These are phyloP conservation scores for Harringtonia lauricola DNA, from an alignment of 2,329 filamentous ascomycete species.

Conservation along the genomic window DNA sequence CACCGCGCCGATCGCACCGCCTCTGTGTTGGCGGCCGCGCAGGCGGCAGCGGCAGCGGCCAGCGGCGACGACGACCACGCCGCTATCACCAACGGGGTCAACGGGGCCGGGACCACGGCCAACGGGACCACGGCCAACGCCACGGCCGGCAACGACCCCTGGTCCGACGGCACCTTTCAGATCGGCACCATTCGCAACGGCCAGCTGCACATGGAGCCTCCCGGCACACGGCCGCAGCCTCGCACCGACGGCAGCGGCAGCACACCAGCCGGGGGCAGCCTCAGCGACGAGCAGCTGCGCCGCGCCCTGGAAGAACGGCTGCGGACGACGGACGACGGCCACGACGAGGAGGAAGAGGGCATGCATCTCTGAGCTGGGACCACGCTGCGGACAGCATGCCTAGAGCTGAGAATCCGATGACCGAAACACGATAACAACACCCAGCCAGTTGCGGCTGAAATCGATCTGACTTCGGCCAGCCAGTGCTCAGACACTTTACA, in stretches of 20 bases:
- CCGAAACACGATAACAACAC: no score
- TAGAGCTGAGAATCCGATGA: no score
- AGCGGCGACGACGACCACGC: neutral
- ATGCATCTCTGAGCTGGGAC: neutral
- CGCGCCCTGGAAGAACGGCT: slow-evolving; percentile 44
- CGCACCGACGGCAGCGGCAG: neutral
- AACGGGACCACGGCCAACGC: neutral
- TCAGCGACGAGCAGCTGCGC: slow-evolving; percentile 49
- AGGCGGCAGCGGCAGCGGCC: neutral
- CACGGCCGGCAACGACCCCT: slow-evolving; percentile 25
- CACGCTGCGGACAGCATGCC: no score
- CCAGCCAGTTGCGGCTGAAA: no score
- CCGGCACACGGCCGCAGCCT: slow-evolving; percentile 2
- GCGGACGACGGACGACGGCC: slow-evolving; percentile 22
- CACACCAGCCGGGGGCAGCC: slow-evolving; percentile 31
- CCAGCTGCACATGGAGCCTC: slow-evolving; percentile 31
- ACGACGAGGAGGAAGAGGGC: neutral
- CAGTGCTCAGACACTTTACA: no score
- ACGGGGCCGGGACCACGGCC: neutral
- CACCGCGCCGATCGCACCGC: slow-evolving; percentile 3
- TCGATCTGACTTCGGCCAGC: no score
- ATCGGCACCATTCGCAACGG: slow-evolving; percentile 44
- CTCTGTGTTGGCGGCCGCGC: slow-evolving; percentile 1
- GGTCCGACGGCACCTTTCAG: slow-evolving; percentile 54
- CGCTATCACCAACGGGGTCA: neutral